phyloP scores from a whole-genome alignment of 1,139 yeast species.

The Yamadazyma kanchanaburiensis region DNA sequence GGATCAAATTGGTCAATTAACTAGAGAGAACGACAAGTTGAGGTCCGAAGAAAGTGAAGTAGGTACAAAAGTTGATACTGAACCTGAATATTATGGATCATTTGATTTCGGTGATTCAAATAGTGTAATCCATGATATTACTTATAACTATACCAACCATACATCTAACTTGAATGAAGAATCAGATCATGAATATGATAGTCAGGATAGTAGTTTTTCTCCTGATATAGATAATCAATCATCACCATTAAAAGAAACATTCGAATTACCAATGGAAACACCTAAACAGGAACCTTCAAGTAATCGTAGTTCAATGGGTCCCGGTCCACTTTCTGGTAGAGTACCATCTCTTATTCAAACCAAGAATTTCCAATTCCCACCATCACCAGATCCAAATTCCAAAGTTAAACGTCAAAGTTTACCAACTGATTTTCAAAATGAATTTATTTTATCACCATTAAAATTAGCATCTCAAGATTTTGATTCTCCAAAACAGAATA shows the following conservation, averaged over 20 bases:
- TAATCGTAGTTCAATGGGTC: slow-evolving; percentile 10
- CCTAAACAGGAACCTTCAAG: slow-evolving; percentile 9
- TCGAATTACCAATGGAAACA: slow-evolving; percentile 3
- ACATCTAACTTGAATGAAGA: slow-evolving; percentile 24
- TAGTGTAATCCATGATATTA: slow-evolving; percentile 15
- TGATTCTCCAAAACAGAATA: slow-evolving; percentile 8
- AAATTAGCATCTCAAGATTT: slow-evolving; percentile 24
- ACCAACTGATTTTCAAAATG: slow-evolving; percentile 30
- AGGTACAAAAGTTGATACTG: slow-evolving; percentile 9
- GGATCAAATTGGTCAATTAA: slow-evolving; percentile 51
- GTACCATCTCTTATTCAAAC: slow-evolving; percentile 15
- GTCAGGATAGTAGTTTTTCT: no score
- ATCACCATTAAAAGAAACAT: slow-evolving; percentile 4
- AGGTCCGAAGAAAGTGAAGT: slow-evolving; percentile 10
- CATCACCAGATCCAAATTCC: slow-evolving; percentile 33
- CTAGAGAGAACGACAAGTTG: slow-evolving; percentile 34
- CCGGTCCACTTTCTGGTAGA: slow-evolving; percentile 8
- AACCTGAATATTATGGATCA: slow-evolving; percentile 5
- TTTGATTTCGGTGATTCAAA: slow-evolving; percentile 5
- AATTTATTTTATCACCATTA: slow-evolving; percentile 45
- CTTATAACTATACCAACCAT: slow-evolving; percentile 13
- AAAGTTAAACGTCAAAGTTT: slow-evolving; percentile 31
- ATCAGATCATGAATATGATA: slow-evolving; percentile 16
- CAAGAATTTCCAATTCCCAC: slow-evolving; percentile 23
- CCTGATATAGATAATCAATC: slow-evolving; percentile 16